A percentile compares a stretch with the other conserved stretches of the same genome.
These are phyloP conservation scores for sunflower (Helianthus annuus) DNA, from an alignment of 129 eudicot species.

Conservation along the genomic window DNA sequence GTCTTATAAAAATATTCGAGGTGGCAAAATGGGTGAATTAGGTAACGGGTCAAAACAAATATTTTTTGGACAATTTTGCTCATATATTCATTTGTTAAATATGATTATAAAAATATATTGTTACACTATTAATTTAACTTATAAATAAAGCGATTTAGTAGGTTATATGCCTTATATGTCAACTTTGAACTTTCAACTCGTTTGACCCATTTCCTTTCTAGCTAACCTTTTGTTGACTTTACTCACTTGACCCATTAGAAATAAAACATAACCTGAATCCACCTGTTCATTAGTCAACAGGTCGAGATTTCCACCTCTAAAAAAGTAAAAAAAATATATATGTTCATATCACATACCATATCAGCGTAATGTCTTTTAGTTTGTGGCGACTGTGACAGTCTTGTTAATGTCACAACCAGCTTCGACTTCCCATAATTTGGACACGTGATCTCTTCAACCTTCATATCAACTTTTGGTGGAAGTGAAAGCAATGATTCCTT, in stretches of 20 bases:
- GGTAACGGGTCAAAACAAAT: not conserved
- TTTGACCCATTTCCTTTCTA: constrained; percentile 7
- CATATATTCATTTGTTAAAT: not conserved
- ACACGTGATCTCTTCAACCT: constrained; percentile 60
- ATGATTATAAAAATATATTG: not conserved
- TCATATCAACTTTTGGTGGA: constrained; percentile 92
- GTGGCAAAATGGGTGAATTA: not conserved
- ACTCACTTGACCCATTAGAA: not conserved
- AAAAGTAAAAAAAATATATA: not conserved
- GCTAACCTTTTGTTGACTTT: not conserved
- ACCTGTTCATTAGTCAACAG: not conserved
- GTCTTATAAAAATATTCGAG: constrained; percentile 1
- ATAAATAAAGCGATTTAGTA: not conserved
- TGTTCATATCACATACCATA: constrained; percentile 51
- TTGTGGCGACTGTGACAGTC: constrained; percentile 63
- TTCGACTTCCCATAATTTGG: constrained; percentile 76
- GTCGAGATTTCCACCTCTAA: not conserved
- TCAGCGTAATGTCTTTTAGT: constrained; percentile 86
- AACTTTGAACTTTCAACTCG: not conserved
- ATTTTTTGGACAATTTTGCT: not conserved
- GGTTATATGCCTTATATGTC: not conserved
- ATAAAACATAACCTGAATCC: not conserved
- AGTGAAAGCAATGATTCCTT: constrained; percentile 81
- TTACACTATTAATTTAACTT: not conserved
- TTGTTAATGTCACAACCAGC: constrained; percentile 76